Evolutionary conservation across 2,329 filamentous ascomycete genomes (phyloP), one percentile per base, ranked within the genome.

Genomic region (Xylogone sp.): DNA sequence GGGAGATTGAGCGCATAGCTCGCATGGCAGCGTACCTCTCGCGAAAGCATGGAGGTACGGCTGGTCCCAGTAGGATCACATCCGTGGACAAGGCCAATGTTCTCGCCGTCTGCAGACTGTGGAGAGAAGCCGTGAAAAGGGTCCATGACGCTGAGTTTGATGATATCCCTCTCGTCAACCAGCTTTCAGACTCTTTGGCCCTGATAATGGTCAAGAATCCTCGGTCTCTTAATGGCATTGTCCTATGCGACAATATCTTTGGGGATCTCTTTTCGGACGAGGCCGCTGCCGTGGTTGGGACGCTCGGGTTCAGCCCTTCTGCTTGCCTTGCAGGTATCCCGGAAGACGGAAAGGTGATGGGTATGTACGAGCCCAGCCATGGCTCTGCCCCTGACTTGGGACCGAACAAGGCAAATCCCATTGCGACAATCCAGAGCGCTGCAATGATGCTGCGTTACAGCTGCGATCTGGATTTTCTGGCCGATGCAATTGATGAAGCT

Each of bases 371-470:
- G 78, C 92, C 92, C 20, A 96, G 97, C 61, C 92, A 97, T 70
- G 91, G 89, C 88, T 75, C 54, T 44, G 91, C 91, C n/a, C 91
- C 91, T 20, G 91, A 97, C 66, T 96, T 97, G 62, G 89, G 88
- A 2, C 91, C 91, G 59, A 82, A 94, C 72, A 86, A 95, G 61
- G 90, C 95, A 64, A 95, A 94, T 77, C 92, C 92, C 42, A 78
- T 96, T 54, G 91, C 90, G 46, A 90, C 89, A 52, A 89, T 97
- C 58, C 81, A 97, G 31, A 95, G 90, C n/a, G 80, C 95, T 16
- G 90, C 89, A 63, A 95, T 97, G 90, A 88, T 97, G 85, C 80
- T 96, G 66, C 87, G 90, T 65, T 97, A 96, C 77, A 95, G 90
- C 13, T 81, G 97, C 53, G 83, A 84, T 64, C 80, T 90, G 59